Evolutionary conservation across 768 basidiomycete genomes (phyloP).

Genomic region (Fomitopsis pulvina): DNA sequence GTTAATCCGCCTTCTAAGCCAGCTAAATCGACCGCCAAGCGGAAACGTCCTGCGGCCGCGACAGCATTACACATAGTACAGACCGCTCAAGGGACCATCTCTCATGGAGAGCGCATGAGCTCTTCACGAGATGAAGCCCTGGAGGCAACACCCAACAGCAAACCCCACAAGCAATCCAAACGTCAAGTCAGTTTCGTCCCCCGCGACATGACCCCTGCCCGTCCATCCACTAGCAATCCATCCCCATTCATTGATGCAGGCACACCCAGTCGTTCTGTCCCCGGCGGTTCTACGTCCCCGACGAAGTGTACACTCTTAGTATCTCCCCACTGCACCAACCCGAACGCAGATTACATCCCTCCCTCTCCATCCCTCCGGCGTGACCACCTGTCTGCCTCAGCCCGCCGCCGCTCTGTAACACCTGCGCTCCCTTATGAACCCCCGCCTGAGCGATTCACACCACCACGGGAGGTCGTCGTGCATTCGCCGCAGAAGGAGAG

Average conservation of each 20-base stretch:
- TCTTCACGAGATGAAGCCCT: constrained; percentile 9
- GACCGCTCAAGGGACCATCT: not conserved
- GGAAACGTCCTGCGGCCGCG: not conserved
- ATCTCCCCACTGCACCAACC: constrained; percentile 43
- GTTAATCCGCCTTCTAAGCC: constrained; percentile 1
- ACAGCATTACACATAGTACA: not conserved
- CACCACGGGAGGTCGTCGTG: constrained; percentile 58
- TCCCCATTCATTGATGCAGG: not conserved
- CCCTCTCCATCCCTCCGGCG: constrained; percentile 24
- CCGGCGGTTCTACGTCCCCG: constrained; percentile 18
- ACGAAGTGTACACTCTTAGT: constrained; percentile 22
- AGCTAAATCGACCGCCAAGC: constrained; percentile 1
- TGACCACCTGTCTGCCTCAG: constrained; percentile 15
- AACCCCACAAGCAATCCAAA: constrained; percentile 45
- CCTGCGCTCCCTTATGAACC: constrained; percentile 59
- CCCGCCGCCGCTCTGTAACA: constrained; percentile 39
- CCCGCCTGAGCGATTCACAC: constrained; percentile 61
- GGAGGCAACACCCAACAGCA: constrained; percentile 54
- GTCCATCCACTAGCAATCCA: not conserved
- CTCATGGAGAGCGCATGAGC: not conserved
- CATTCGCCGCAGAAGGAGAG: constrained; percentile 30
- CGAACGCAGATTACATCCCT: constrained; percentile 42
- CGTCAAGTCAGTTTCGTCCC: constrained; percentile 11
- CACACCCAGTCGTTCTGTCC: constrained; percentile 21
- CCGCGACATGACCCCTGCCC: constrained; percentile 21